phyloP scores from a whole-genome alignment of 805 yeast species.

The Zygosaccharomyces bailii region DNA sequence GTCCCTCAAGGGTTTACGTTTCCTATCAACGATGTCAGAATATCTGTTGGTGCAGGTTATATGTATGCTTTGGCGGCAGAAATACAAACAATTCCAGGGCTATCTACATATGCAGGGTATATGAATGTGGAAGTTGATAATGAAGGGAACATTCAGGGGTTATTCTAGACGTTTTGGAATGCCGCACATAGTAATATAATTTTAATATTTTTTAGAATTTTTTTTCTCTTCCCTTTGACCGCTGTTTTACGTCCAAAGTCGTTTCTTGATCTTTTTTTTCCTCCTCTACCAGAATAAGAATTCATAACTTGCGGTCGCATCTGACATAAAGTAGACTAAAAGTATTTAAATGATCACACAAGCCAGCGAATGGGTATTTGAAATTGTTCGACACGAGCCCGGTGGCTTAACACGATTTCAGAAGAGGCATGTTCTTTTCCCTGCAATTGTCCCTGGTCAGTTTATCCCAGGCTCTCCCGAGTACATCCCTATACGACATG shows the following conservation, averaged over 20 bases:
- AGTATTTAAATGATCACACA: slow-evolving; percentile 10
- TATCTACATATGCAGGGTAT: slow-evolving; percentile 93
- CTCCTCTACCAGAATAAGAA: too few species aligned
- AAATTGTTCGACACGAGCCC: background rate
- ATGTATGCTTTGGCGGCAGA: slow-evolving; percentile 95
- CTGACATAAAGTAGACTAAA: too few species aligned
- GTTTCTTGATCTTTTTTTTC: too few species aligned
- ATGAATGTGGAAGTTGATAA: slow-evolving; percentile 92
- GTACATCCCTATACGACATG: slow-evolving; percentile 31
- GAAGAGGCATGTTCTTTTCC: slow-evolving; percentile 23
- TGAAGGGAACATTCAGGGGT: slow-evolving; percentile 90
- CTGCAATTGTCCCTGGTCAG: slow-evolving; percentile 25
- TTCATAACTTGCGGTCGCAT: too few species aligned
- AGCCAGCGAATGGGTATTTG: slow-evolving; percentile 12
- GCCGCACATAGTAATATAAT: too few species aligned
- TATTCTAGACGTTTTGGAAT: slow-evolving; percentile 55
- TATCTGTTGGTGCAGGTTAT: slow-evolving; percentile 95
- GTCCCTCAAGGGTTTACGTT: slow-evolving; percentile 92
- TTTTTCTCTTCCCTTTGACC: background rate
- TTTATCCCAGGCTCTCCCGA: slow-evolving; percentile 25
- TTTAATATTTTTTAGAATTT: background rate
- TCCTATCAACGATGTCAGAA: slow-evolving; percentile 92
- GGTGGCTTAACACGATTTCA: background rate
- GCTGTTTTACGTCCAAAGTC: too few species aligned
- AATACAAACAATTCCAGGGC: slow-evolving; percentile 95